Evolutionary conservation across 1,139 yeast genomes (phyloP).

Genomic region (Pneumocystis oryctolagi): DNA sequence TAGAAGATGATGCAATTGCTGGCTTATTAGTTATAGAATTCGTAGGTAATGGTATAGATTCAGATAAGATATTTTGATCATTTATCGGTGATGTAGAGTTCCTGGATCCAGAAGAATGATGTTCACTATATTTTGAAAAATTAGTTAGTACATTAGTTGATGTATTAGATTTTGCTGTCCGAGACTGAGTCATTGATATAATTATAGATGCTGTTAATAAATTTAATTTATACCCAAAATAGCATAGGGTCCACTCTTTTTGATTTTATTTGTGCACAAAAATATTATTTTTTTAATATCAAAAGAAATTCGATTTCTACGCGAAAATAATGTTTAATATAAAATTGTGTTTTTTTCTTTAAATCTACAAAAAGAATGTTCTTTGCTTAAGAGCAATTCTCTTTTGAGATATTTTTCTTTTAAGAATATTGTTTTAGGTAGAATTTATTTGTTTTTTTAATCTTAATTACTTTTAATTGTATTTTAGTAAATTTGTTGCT

Average conservation of each 20-base stretch:
- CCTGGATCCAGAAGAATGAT: neutral
- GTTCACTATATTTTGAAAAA: neutral
- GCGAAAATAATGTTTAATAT: neutral
- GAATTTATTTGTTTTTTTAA: neutral
- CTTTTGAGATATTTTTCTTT: neutral
- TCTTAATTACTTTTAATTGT: neutral
- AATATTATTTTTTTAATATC: neutral
- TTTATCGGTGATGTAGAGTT: neutral
- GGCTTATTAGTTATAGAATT: slow-evolving; percentile 19
- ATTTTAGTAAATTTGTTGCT: neutral
- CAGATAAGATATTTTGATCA: neutral
- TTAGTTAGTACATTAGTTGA: neutral
- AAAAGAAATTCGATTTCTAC: neutral
- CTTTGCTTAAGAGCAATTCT: neutral
- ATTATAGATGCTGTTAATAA: neutral
- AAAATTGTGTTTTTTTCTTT: neutral
- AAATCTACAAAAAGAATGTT: neutral
- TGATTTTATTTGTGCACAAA: neutral
- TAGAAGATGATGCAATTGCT: slow-evolving; percentile 54
- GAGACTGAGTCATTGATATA: neutral
- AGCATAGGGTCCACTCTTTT: neutral
- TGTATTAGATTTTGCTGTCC: neutral
- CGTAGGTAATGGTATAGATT: neutral
- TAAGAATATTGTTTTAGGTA: neutral
- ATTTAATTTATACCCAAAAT: neutral